A percentile compares a stretch with the other conserved stretches of the same genome.
These are phyloP conservation scores for Candida sanyiensis DNA, from an alignment of 805 yeast genomes.

Conservation along the genomic window DNA sequence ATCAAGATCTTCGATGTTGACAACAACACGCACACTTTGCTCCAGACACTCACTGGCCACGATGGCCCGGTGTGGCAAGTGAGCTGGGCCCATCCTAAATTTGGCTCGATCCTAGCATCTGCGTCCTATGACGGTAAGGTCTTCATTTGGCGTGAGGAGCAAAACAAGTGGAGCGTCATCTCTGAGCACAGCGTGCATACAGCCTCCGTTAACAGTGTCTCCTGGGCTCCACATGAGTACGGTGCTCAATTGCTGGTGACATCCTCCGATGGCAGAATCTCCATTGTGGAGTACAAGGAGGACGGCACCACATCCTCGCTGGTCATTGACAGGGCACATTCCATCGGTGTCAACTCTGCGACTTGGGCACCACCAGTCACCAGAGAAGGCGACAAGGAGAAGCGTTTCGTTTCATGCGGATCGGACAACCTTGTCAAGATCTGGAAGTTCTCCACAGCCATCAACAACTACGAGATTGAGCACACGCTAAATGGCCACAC, in stretches of 20 bases:
- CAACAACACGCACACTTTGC: slow-evolving; percentile 72
- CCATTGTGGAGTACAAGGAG: slow-evolving; percentile 85
- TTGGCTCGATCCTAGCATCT: slow-evolving; percentile 90
- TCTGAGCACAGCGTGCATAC: slow-evolving; percentile 85
- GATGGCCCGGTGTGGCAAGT: slow-evolving; percentile 99
- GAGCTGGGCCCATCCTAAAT: slow-evolving; percentile 98
- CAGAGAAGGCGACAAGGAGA: slow-evolving; percentile 36
- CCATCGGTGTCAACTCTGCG: slow-evolving; percentile 90
- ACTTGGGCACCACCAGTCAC: slow-evolving; percentile 78
- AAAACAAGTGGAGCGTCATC: slow-evolving; percentile 80
- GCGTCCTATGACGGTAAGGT: slow-evolving; percentile 95
- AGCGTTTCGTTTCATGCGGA: slow-evolving; percentile 90
- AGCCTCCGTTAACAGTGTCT: slow-evolving; percentile 89
- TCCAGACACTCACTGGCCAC: slow-evolving; percentile 86
- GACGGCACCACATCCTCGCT: slow-evolving; percentile 71
- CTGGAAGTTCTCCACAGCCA: slow-evolving; percentile 64
- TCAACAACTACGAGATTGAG: slow-evolving; percentile 63
- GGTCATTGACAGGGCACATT: slow-evolving; percentile 62
- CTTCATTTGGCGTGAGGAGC: slow-evolving; percentile 90
- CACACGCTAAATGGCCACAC: slow-evolving; percentile 81
- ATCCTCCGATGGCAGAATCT: slow-evolving; percentile 88
- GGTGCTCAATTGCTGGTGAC: slow-evolving; percentile 90
- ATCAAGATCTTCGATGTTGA: slow-evolving; percentile 89
- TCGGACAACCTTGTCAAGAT: slow-evolving; percentile 90
- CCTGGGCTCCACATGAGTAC: slow-evolving; percentile 97